Evolutionary conservation across 2,329 filamentous ascomycete species (phyloP).

Genomic region (Blastomyces emzantsi): DNA sequence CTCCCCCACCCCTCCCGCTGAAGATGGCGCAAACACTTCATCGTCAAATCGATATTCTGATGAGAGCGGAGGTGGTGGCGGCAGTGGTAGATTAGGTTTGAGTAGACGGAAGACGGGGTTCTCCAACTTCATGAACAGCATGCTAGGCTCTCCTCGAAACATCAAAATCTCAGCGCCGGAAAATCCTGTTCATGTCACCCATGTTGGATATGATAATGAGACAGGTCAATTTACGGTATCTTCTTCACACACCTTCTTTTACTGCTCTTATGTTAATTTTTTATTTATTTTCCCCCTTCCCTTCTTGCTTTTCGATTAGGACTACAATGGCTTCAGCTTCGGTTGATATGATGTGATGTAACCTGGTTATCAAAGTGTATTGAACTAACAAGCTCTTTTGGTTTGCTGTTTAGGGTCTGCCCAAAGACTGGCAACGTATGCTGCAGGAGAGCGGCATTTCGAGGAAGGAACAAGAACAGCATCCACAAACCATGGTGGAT

Average conservation of each 20-base stretch:
- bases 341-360: not conserved
- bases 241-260: no score
- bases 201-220: slow-evolving; percentile 93
- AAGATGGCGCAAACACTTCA: slow-evolving; percentile 39
- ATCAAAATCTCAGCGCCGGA: slow-evolving; percentile 95
- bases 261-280: no score
- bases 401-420: slow-evolving; percentile 60
- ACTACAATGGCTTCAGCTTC: no score
- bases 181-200: slow-evolving; percentile 95
- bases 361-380: not conserved
- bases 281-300: not conserved
- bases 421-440: slow-evolving; percentile 95
- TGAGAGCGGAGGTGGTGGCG: slow-evolving; percentile 58
- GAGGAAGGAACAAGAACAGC: slow-evolving; percentile 89
- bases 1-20: slow-evolving; percentile 37
- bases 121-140: slow-evolving; percentile 75
- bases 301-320: not conserved
- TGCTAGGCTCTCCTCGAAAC: slow-evolving; percentile 76
- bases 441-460: slow-evolving; percentile 94
- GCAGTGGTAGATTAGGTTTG: slow-evolving; percentile 34
- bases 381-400: slow-evolving; percentile 23
- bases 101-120: slow-evolving; percentile 81
- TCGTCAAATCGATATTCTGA: slow-evolving; percentile 67
- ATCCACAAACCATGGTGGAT: slow-evolving; percentile 90
- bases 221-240: slow-evolving; percentile 90